Conservation (phyloP, 2,329 filamentous ascomycete species). For the Calonectria pteridis region DNA sequence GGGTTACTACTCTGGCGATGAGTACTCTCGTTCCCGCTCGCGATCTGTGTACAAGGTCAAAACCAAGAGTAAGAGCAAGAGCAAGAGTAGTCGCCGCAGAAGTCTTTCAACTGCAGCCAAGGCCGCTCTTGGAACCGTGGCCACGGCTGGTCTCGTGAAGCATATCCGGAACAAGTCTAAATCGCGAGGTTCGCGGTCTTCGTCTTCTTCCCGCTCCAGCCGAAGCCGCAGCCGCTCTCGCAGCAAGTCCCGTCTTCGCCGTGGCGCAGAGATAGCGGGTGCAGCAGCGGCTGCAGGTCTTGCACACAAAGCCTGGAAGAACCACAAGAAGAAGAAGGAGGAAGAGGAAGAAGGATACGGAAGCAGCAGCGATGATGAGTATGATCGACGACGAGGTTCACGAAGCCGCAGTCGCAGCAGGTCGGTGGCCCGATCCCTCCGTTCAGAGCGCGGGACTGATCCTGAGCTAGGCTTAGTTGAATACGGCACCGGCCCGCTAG, state of each 20-base stretch:
- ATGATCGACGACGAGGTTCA: constrained; percentile 51
- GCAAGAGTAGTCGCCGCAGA: constrained; percentile 54
- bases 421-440: constrained; percentile 63
- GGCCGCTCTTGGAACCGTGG: constrained; percentile 68
- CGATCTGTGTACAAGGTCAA: constrained; percentile 42
- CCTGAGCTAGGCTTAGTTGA: constrained; percentile 77
- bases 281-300: constrained; percentile 71
- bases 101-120: constrained; percentile 66
- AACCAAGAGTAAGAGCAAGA: constrained; percentile 34
- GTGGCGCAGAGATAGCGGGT: constrained; percentile 71
- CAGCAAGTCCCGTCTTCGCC: constrained; percentile 61
- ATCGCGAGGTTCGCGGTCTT: constrained; percentile 38
- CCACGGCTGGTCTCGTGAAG: constrained; percentile 69
- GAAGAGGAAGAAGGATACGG: constrained; percentile 47
- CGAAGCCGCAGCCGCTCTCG: constrained; percentile 43
- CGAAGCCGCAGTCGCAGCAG: constrained; percentile 60
- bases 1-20: constrained; percentile 55
- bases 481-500: constrained; percentile 71
- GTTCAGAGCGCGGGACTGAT: constrained; percentile 69
- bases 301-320: constrained; percentile 72
- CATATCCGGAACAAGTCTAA: constrained; percentile 68
- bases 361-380: constrained; percentile 51
- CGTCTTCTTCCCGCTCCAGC: constrained; percentile 31
- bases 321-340: constrained; percentile 69
- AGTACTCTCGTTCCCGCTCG: constrained; percentile 60